These are phyloP conservation scores for Hibiscus mutabilis DNA, from an alignment of 345 rosid species.

Conservation along the genomic window DNA sequence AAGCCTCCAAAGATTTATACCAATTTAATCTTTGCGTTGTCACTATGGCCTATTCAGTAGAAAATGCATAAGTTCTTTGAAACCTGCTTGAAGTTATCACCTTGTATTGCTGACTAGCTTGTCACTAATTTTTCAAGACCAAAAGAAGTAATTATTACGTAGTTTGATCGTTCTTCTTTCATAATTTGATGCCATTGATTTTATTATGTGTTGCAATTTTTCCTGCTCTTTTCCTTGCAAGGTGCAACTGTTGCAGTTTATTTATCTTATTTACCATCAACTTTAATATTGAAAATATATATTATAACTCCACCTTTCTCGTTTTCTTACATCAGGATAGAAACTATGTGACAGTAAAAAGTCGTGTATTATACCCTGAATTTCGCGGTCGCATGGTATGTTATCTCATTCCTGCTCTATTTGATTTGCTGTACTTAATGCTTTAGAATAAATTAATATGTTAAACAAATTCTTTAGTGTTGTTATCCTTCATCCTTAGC, in stretches of 20 bases:
- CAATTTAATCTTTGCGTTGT: neutral
- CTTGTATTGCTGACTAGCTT: neutral
- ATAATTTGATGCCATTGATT: neutral
- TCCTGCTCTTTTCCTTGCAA: neutral
- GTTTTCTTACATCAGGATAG: conserved; percentile 57
- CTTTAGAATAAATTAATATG: neutral
- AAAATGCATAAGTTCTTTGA: neutral
- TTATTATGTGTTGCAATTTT: neutral
- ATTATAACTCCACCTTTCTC: conserved; percentile 11
- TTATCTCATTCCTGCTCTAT: neutral
- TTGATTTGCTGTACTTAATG: neutral
- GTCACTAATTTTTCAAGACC: neutral
- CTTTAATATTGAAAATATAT: conserved; percentile 5
- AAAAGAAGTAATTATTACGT: neutral
- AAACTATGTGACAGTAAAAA: conserved; percentile 66
- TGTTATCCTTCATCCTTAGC: neutral
- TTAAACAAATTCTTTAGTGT: neutral
- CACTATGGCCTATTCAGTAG: neutral
- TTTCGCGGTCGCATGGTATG: conserved; percentile 98
- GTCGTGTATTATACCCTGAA: conserved; percentile 67
- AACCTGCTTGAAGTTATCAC: neutral
- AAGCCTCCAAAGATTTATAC: neutral
- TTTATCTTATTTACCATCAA: neutral
- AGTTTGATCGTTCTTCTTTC: neutral
- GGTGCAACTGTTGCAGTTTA: neutral